Evolutionary conservation across 2,329 filamentous ascomycete species (phyloP).

Genomic region (Fusarium udum): DNA sequence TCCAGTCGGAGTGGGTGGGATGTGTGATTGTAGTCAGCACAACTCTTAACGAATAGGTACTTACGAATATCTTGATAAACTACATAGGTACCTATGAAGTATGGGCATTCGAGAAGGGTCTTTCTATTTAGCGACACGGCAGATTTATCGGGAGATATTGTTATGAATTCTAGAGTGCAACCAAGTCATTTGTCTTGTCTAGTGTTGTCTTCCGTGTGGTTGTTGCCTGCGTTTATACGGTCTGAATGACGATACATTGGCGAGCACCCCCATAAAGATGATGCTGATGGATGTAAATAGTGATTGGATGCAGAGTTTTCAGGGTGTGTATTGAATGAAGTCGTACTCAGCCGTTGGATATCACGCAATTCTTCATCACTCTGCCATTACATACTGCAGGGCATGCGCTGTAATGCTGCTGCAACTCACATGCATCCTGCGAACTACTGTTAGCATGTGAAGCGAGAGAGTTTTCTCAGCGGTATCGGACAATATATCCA

Average conservation of each 20-base stretch:
- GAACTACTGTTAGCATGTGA: constrained; percentile 16
- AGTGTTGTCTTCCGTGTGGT: neutral
- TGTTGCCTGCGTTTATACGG: neutral
- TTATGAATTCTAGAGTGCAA: neutral
- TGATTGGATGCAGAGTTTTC: neutral
- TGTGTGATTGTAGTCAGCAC: neutral
- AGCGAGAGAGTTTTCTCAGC: neutral
- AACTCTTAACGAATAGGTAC: neutral
- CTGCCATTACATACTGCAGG: neutral
- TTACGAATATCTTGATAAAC: neutral
- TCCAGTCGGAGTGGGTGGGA: neutral
- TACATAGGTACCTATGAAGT: neutral
- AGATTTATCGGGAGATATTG: neutral
- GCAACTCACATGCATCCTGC: neutral
- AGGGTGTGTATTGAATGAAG: neutral
- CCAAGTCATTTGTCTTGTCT: neutral
- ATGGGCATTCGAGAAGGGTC: neutral
- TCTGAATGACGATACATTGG: constrained; percentile 8
- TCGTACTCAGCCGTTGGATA: neutral
- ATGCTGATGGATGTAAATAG: neutral
- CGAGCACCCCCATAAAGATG: neutral
- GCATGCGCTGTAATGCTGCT: neutral
- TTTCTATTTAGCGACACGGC: neutral
- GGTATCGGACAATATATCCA: neutral
- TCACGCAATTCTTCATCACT: constrained; percentile 8